A percentile compares a stretch with the other conserved stretches of the same genome.
These are phyloP conservation scores for Didymella segeticola DNA, from an alignment of 2,329 filamentous ascomycete species.

Conservation along the genomic window DNA sequence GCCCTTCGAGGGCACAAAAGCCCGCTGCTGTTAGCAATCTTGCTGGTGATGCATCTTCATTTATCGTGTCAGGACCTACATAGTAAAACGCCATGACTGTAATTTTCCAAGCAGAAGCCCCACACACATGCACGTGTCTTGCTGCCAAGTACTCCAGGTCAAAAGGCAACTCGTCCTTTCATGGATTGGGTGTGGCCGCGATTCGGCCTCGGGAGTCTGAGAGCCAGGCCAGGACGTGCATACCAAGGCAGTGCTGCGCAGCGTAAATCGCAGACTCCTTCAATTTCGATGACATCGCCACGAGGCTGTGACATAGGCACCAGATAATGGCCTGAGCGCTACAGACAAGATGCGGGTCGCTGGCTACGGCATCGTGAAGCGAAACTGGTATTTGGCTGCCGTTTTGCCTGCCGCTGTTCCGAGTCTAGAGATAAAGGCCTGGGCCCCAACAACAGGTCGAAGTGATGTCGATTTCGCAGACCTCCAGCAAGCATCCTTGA, in stretches of 20 bases:
- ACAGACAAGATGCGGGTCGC: conserved; percentile 2
- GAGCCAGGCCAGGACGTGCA: conserved; percentile 4
- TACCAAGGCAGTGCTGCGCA: not conserved
- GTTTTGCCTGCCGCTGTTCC: conserved; percentile 14
- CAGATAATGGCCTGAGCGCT: conserved; percentile 3
- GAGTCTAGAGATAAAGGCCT: conserved; percentile 12
- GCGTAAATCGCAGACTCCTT: not conserved
- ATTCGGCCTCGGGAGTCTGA: not conserved
- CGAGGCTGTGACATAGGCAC: conserved; percentile 4
- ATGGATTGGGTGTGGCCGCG: not conserved
- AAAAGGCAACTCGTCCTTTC: not conserved
- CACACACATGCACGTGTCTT: conserved; percentile 10
- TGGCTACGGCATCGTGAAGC: conserved; percentile 14
- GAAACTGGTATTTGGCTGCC: conserved; percentile 11
- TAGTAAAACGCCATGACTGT: conserved; percentile 1
- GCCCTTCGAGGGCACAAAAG: not conserved
- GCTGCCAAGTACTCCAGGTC: conserved; percentile 10
- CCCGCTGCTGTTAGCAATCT: conserved; percentile 12
- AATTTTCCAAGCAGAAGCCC: conserved; percentile 7
- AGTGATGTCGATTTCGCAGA: conserved; percentile 9
- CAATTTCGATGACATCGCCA: conserved; percentile 8
- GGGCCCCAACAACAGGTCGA: conserved; percentile 4
- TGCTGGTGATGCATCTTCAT: conserved; percentile 6
- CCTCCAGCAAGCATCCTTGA: not conserved
- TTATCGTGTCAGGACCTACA: not conserved